Base-by-base conservation (phyloP, 495 filamentous ascomycete species). In the Corynascus novoguineensis region DNA sequence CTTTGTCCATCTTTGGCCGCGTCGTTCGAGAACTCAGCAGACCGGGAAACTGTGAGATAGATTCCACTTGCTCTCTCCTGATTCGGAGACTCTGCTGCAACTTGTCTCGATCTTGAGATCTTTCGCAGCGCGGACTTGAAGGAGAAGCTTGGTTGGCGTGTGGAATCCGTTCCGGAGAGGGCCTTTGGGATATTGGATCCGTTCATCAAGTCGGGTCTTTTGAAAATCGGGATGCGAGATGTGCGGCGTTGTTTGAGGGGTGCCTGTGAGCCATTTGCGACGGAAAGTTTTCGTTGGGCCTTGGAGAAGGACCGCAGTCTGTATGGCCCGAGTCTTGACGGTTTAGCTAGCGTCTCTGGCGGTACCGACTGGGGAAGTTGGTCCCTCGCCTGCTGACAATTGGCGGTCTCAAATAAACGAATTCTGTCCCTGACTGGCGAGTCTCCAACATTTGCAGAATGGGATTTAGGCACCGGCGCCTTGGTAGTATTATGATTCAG, bases 341-440 rank as follows among this genome's bases (percentile, higher is more conserved):
- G 22, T 31, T 35, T 8, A 10, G 3, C 2, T 9, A 0, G 5
- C 22, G 11, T 27, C 7, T 27, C 21, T 2, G 1, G 5, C 4
- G 17, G 22, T 6, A 0, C 34, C 1, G 46, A 6, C 5, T 10
- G 28, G 6, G 6, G 15, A 5, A 7, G 28, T 2, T 32, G 28
- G 7, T 28, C 22, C 46, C 24, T 34, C 40, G 46, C 21, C 24
- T 41, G n/a, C 44, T 60, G 9, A 24, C 56, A 59, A 28, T 55
- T 60, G 3, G 73, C 35, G 7, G 45, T 50, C 55, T 75, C 71
- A 21, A 75, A 75, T 35, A 68, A 51, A 17, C 59, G 63, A 15
- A 75, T 73, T 4, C 64, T 66, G 10, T 58, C 52, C 55, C 64
- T 73, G 10, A 73, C 65, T 0, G 71, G 71, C 5, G 70, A 74